Evolutionary conservation across 2,329 filamentous ascomycete species (phyloP), one percentile per base, ranked within the genome.

Genomic region (Pseudogymnoascus sp.): DNA sequence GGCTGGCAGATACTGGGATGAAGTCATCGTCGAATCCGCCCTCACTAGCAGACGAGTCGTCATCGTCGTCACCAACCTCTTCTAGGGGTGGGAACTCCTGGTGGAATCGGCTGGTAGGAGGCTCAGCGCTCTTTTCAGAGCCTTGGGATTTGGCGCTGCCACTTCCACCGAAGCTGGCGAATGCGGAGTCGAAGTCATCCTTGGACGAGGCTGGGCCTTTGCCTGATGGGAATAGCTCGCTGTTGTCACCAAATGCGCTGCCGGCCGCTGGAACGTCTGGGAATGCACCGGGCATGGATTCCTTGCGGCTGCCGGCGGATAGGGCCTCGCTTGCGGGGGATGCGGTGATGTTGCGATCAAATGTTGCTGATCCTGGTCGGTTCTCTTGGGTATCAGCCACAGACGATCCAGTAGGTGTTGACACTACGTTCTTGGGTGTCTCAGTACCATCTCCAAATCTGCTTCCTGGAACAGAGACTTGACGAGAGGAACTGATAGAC

Each of bases 21-120:
- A 97, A 97, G 73, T 97, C 88, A 71, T 99, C 94, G 58, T 95
- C 93, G 70, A 97, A 97, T 0, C 92, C 91, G 41, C 83, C 83
- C 57, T 90, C 89, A 63, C 84, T 89, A 9, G 33, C 57, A 18
- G 57, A 37, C 33, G 57, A 58, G n/a, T 95, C 88, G n/a, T 95
- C 88, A 22, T 93, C 90, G 62, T 92, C 88, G 30, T 85, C 82
- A 64, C 89, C 88, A 62, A 97, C 76, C 71, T 93, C 90, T n/a
- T 88, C 86, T 63, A 97, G 96, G 0, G 93, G 94, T 33, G 94
- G 94, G 71, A 97, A 97, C 71, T 97, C 94, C 20, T 84, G 81
- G 69, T 86, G 82, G 68, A 90, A 88, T 41, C 73, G 76, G 60
- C 75, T 77, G 25, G 68, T 66, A 41, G 71, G 65, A 35, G 73